phyloP scores from a whole-genome alignment of 352 stramenopile genomes.

The Vaucheria bursata region DNA sequence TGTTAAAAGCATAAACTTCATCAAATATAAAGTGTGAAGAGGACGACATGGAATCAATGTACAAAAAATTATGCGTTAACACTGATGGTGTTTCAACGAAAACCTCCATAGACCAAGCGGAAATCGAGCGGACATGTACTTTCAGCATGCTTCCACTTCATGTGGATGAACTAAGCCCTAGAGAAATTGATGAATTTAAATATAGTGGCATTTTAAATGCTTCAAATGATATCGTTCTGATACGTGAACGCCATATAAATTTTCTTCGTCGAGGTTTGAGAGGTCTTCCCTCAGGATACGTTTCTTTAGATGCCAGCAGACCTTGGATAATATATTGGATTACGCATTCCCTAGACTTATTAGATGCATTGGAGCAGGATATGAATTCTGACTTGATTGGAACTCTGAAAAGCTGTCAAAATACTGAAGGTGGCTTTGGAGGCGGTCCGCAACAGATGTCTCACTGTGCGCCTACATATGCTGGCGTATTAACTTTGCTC shows the following conservation, averaged over 20 bases:
- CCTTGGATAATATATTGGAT: constrained; percentile 98
- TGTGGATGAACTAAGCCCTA: constrained; percentile 5
- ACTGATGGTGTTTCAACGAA: not conserved
- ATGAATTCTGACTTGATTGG: not conserved
- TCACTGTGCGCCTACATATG: constrained; percentile 83
- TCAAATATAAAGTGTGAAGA: too few relatives aligned
- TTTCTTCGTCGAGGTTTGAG: constrained; percentile 23
- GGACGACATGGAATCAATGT: not conserved
- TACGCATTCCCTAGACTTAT: constrained; percentile 82
- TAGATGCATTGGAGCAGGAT: constrained; percentile 60
- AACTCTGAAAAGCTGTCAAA: constrained; percentile 11
- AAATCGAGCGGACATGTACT: constrained; percentile 24
- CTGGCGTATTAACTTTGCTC: constrained; percentile 79
- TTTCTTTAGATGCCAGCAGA: constrained; percentile 73
- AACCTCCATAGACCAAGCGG: constrained; percentile 5
- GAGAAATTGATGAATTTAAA: constrained; percentile 23
- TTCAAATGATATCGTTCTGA: constrained; percentile 12
- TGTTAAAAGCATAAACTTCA: too few relatives aligned
- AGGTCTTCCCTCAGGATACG: constrained; percentile 33
- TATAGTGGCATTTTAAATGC: constrained; percentile 22
- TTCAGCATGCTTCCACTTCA: constrained; percentile 26
- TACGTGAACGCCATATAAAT: too few relatives aligned
- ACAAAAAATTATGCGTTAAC: not conserved
- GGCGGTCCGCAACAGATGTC: constrained; percentile 75
- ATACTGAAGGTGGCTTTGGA: constrained; percentile 78